Evolutionary conservation across 805 yeast genomes (phyloP).

Genomic region (Candida xiaguanensis): DNA sequence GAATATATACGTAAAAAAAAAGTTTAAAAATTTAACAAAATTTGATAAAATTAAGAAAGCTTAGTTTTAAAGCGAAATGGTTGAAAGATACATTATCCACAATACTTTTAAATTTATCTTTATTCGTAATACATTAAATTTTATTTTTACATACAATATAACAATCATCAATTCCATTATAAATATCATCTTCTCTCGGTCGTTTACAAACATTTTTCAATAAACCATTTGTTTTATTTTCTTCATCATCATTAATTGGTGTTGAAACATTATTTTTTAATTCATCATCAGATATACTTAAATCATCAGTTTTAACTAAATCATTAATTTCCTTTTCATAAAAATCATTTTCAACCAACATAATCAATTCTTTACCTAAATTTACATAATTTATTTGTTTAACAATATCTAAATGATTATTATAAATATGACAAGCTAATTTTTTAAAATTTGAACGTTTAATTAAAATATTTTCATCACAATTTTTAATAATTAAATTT

Average conservation of each 20-base stretch:
- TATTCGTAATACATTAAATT: not conserved
- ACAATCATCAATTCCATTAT: conserved; percentile 1
- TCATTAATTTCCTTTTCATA: conserved; percentile 4
- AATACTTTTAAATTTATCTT: no score
- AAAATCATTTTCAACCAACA: conserved; percentile 19
- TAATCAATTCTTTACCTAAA: conserved; percentile 24
- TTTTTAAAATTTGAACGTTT: conserved; percentile 22
- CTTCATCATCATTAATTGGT: conserved; percentile 22
- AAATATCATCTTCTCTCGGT: conserved; percentile 1
- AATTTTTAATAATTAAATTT: conserved; percentile 36
- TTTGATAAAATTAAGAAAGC: no score
- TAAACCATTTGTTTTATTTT: not conserved
- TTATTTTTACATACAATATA: not conserved
- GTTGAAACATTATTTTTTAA: conserved; percentile 21
- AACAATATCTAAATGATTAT: conserved; percentile 21
- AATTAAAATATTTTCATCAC: conserved; percentile 14
- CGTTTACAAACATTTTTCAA: not conserved
- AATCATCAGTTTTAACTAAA: conserved; percentile 16
- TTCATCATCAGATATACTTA: conserved; percentile 20
- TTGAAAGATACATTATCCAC: no score
- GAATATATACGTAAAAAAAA: no score
- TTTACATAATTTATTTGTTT: conserved; percentile 26
- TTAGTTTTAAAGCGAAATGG: no score
- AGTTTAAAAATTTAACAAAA: no score
- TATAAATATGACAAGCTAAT: conserved; percentile 28